phyloP scores from a whole-genome alignment of 1,139 yeast genomes.

The Yamadazyma trypodendri region DNA sequence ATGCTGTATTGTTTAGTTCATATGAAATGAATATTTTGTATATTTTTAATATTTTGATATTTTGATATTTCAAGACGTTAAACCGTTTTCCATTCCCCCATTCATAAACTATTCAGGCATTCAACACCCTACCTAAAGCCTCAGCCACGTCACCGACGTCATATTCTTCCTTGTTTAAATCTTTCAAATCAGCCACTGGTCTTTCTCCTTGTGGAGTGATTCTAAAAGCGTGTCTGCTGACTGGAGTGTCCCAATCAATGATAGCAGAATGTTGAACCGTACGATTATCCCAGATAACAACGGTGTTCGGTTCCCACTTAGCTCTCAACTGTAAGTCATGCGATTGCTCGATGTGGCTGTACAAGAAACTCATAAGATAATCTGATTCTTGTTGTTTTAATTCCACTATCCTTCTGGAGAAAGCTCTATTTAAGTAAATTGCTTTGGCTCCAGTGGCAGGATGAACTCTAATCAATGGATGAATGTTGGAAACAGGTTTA shows the following conservation, averaged over 20 bases:
- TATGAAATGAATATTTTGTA: not conserved
- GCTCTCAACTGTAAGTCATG: slow-evolving; percentile 59
- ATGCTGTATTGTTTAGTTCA: not conserved
- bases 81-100: not conserved
- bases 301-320: slow-evolving; percentile 56
- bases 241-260: slow-evolving; percentile 43
- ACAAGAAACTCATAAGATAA: slow-evolving; percentile 48
- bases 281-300: slow-evolving; percentile 53
- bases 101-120: not conserved
- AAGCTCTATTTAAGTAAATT: slow-evolving; percentile 52
- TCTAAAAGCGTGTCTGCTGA: slow-evolving; percentile 44
- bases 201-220: slow-evolving; percentile 50
- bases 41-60: not conserved
- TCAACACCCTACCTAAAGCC: slow-evolving; percentile 25
- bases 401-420: slow-evolving; percentile 56
- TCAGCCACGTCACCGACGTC: slow-evolving; percentile 38
- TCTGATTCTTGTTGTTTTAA: slow-evolving; percentile 57
- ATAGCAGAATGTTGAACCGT: slow-evolving; percentile 44
- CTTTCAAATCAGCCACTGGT: slow-evolving; percentile 38
- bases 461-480: slow-evolving; percentile 57
- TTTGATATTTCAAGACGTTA: not conserved
- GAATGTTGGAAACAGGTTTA: slow-evolving; percentile 44
- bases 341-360: slow-evolving; percentile 43
- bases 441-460: slow-evolving; percentile 56
- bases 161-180: slow-evolving; percentile 31